Percentiles rank a stretch among this genome's conserved stretches.
Conservation (phyloP, 2,329 filamentous ascomycete species). For the Penicillium sp. region DNA sequence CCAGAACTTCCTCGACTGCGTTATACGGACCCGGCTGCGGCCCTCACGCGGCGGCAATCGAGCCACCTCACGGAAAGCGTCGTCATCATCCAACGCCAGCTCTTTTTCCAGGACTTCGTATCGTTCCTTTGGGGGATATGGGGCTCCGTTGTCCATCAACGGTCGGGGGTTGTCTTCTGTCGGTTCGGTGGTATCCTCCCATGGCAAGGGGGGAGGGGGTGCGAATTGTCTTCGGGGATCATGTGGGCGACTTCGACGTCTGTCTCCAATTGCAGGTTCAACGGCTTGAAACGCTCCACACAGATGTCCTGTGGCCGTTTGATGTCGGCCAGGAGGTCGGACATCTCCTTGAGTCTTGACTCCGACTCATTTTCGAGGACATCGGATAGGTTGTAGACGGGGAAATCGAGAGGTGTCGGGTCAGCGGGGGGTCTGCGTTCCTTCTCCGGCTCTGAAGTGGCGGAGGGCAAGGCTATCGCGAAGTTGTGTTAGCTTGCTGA, state of each 20-base stretch:
- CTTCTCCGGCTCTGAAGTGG: conserved; percentile 38
- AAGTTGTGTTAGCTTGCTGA: conserved; percentile 13
- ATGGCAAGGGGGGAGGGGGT: conserved; percentile 41
- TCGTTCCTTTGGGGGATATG: conserved; percentile 49
- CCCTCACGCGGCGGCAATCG: conserved; percentile 48
- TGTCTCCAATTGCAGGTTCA: conserved; percentile 44
- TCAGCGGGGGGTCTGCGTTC: conserved; percentile 51
- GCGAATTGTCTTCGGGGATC: conserved; percentile 36
- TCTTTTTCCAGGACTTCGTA: conserved; percentile 53
- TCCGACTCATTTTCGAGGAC: conserved; percentile 36
- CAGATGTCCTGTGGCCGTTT: conserved; percentile 44
- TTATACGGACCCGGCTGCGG: conserved; percentile 51
- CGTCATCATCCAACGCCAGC: conserved; percentile 55
- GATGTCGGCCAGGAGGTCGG: conserved; percentile 47
- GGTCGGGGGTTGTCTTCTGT: conserved; percentile 30
- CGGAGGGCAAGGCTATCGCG: conserved; percentile 31
- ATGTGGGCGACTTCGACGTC: conserved; percentile 40
- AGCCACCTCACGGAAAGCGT: conserved; percentile 57
- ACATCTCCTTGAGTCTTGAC: conserved; percentile 39
- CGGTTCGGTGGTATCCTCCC: conserved; percentile 27
- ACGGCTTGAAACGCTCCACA: conserved; percentile 38
- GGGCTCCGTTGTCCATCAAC: conserved; percentile 51
- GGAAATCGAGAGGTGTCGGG: conserved; percentile 55
- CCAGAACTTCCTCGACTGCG: conserved; percentile 62
- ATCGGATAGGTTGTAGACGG: conserved; percentile 45